Conservation (phyloP, 2,329 filamentous ascomycete species). For the Colletotrichum simmondsii region DNA sequence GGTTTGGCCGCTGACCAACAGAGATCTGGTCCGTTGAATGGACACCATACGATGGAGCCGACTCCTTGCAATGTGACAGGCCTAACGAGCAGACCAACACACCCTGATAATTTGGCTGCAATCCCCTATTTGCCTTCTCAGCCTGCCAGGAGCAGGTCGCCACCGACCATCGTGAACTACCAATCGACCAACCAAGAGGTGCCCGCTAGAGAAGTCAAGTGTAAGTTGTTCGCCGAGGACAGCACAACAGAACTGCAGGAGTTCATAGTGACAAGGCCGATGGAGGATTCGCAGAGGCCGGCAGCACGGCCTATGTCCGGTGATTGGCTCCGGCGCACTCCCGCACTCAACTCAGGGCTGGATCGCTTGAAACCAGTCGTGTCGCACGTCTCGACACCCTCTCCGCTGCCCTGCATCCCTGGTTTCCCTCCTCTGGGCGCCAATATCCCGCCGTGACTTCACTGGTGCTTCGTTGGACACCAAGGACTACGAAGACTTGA, state of each 20-base stretch:
- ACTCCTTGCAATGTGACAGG: conserved; percentile 1
- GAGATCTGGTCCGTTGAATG: background rate
- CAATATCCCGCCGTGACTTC: conserved; percentile 6
- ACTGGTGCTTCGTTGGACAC: background rate
- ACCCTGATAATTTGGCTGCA: conserved; percentile 9
- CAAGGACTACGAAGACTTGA: background rate
- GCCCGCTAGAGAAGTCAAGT: background rate
- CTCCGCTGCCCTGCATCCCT: conserved; percentile 27
- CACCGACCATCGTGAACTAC: conserved; percentile 5
- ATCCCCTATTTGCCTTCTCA: conserved; percentile 1
- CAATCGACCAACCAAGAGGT: background rate
- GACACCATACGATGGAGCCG: background rate
- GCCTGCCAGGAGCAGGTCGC: conserved; percentile 14
- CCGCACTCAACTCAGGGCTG: conserved; percentile 25
- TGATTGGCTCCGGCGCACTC: conserved; percentile 20
- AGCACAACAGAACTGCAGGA: background rate
- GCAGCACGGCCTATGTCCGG: conserved; percentile 7
- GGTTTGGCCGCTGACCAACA: conserved; percentile 6
- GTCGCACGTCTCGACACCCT: conserved; percentile 36
- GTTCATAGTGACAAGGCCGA: background rate
- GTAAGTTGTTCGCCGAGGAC: background rate
- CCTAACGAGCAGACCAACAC: conserved; percentile 4
- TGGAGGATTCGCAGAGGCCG: conserved; percentile 2
- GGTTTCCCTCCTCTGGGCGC: conserved; percentile 16
- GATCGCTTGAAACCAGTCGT: conserved; percentile 33